Evolutionary conservation across 2,329 filamentous ascomycete species (phyloP), one percentile per base, ranked within the genome.

Genomic region (Xylaria sp.): DNA sequence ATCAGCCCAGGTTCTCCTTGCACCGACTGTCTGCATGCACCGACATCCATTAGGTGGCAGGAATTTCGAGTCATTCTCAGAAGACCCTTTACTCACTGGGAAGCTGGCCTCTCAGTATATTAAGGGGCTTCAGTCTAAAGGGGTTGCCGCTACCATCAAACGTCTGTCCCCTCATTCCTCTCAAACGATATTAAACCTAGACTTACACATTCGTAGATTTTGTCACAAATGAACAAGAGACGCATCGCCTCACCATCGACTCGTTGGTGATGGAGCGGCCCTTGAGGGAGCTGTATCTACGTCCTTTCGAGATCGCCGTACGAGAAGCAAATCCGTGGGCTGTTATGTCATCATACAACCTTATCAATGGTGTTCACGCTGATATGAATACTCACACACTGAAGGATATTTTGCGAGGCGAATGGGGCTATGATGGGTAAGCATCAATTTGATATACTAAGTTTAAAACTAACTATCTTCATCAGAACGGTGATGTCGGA

Each of bases 61-160:
- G 68, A 94, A 94, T 71, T 97, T 96, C 73, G 93, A 97, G 80
- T 94, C 92, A 0, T 96, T 94, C 78, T 93, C 92, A 0, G 93
- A 96, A 78, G 93, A 96, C 73, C 93, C 93, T 0, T 86, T 91
- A 10, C 84, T 97, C 5, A 93, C 92, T 0, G 92, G 92, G 37
- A 91, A 90, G 70, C 82, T 94, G 69, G 91, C 91, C 13, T 88
- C 91, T 0, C 86, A 91, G 68, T 92, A 92, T 70, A 90, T 93
- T 75, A 89, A 87, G 57, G 92, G 91, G 8, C 82, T 92, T 63
- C 93, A 96, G 76, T 89, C 90, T 27, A 90, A 89, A 69, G 90
- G 91, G 0, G 86, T 96, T 44, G 89, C 90, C 8, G 92, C 93
- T 12, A 93, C 92, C 0, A 89, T 94, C 73, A 96, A 96, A 82